phyloP scores from a whole-genome alignment of 768 basidiomycete genomes.

The Ramaria rubella region DNA sequence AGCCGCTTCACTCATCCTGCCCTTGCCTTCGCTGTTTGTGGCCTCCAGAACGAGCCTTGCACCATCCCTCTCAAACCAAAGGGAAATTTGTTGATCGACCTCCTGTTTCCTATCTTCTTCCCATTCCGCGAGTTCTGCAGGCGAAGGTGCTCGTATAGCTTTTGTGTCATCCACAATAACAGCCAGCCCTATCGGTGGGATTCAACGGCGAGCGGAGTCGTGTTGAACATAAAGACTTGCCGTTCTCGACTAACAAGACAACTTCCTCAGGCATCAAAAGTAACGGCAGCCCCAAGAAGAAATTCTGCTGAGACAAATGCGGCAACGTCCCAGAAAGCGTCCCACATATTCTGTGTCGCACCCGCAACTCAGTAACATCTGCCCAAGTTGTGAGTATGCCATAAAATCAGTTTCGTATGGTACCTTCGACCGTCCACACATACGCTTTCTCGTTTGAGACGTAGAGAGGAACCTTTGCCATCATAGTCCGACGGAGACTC shows the following conservation, averaged over 20 bases:
- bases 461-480: slow-evolving; percentile 46
- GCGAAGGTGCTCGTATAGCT: slow-evolving; percentile 47
- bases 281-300: slow-evolving; percentile 89
- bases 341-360: slow-evolving; percentile 77
- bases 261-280: slow-evolving; percentile 88
- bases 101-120: slow-evolving; percentile 40
- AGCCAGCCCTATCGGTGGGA: slow-evolving; percentile 51
- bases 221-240: slow-evolving; percentile 35
- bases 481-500: background rate
- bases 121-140: slow-evolving; percentile 47
- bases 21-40: slow-evolving; percentile 16
- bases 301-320: slow-evolving; percentile 92
- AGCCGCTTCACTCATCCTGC: slow-evolving; percentile 49
- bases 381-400: background rate
- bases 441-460: slow-evolving; percentile 76
- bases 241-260: slow-evolving; percentile 75
- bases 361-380: slow-evolving; percentile 80
- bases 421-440: slow-evolving; percentile 87
- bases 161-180: slow-evolving; percentile 66
- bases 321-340: slow-evolving; percentile 87
- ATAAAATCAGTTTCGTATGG: background rate
- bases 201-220: background rate
- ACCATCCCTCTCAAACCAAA: slow-evolving; percentile 42
- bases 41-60: slow-evolving; percentile 31
- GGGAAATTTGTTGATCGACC: slow-evolving; percentile 42